Conservation (phyloP, 345 rosid species). For the Bretschneidera sinensis region DNA sequence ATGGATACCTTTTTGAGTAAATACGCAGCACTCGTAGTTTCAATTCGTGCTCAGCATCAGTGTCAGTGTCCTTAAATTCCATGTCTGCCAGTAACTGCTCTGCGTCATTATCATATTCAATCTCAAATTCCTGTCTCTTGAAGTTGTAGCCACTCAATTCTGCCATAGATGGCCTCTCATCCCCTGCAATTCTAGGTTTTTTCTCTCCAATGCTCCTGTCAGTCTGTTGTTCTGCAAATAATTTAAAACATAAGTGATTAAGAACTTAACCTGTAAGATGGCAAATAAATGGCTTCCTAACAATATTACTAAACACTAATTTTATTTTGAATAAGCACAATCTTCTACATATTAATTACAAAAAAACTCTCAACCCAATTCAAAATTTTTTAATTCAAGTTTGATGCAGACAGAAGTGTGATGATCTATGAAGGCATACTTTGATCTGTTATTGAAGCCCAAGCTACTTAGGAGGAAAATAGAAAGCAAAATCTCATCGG, state of each 20-base stretch:
- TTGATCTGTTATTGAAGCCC: too few species aligned
- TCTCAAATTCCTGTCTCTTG: slow-evolving; percentile 92
- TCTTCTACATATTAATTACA: neutral
- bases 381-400: neutral
- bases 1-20: slow-evolving; percentile 66
- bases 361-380: neutral
- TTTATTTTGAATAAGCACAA: too few species aligned
- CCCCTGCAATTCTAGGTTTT: slow-evolving; percentile 64
- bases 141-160: slow-evolving; percentile 84
- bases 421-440: too few species aligned
- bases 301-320: too few species aligned
- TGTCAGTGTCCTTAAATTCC: slow-evolving; percentile 82
- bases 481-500: too few species aligned
- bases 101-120: slow-evolving; percentile 93
- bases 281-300: too few species aligned
- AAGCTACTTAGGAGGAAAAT: too few species aligned
- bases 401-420: too few species aligned
- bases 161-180: slow-evolving; percentile 63
- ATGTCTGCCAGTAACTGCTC: slow-evolving; percentile 90
- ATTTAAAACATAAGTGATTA: slow-evolving; percentile 14
- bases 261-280: neutral
- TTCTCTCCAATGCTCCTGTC: slow-evolving; percentile 91
- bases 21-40: slow-evolving; percentile 79
- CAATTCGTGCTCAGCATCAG: slow-evolving; percentile 67
- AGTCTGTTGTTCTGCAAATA: slow-evolving; percentile 50